Conservation (phyloP, 2,329 filamentous ascomycete genomes). For the Aspergillus thermomutatus region DNA sequence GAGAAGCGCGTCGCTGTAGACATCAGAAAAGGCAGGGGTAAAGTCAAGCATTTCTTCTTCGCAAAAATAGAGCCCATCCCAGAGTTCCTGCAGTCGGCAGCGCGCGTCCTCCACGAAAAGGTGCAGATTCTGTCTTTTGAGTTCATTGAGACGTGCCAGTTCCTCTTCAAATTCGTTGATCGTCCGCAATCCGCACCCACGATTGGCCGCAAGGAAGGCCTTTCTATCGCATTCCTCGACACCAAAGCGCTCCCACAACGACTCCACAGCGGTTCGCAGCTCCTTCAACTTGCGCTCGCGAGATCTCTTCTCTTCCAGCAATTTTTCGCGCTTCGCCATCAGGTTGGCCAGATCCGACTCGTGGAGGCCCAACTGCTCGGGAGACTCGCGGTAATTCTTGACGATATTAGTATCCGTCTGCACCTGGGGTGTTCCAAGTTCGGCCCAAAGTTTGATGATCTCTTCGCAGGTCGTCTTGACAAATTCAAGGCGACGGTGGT, state of each 20-base stretch:
- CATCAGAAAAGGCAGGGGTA: conserved; percentile 92
- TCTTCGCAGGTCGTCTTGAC: conserved; percentile 75
- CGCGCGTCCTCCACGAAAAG: conserved; percentile 94
- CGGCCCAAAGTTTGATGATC: conserved; percentile 92
- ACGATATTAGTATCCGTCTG: conserved; percentile 87
- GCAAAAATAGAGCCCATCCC: conserved; percentile 90
- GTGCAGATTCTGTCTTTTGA: conserved; percentile 93
- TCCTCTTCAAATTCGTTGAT: conserved; percentile 98
- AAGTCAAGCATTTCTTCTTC: conserved; percentile 99
- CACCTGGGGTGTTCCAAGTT: conserved; percentile 88
- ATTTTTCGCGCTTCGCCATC: conserved; percentile 70
- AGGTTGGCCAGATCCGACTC: conserved; percentile 77
- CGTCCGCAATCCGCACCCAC: conserved; percentile 83
- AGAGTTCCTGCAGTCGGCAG: conserved; percentile 85
- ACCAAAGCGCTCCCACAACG: conserved; percentile 82
- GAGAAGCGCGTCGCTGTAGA: conserved; percentile 91
- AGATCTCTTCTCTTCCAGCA: conserved; percentile 81
- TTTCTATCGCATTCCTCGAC: conserved; percentile 80
- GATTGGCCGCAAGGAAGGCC: conserved; percentile 78
- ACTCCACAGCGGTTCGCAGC: conserved; percentile 73
- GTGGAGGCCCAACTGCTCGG: conserved; percentile 90
- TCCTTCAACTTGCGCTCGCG: conserved; percentile 77
- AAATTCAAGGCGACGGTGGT: conserved; percentile 72
- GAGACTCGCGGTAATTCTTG: conserved; percentile 82
- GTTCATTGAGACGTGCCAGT: conserved; percentile 76